Base-by-base conservation (phyloP, 495 filamentous ascomycete genomes). In the Trichoderma erinaceum region DNA sequence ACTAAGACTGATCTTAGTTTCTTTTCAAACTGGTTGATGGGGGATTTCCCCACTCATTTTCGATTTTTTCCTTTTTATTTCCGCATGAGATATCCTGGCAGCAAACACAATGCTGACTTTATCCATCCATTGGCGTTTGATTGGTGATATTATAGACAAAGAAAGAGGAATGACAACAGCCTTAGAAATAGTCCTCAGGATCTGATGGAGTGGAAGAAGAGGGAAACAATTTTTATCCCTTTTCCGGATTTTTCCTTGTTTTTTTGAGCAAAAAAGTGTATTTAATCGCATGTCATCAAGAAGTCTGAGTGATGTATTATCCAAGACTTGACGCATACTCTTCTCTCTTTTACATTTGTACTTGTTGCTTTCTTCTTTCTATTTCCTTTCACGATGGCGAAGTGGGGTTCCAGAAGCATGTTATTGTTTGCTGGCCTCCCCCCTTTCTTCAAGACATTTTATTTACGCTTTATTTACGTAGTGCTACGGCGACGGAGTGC, bases 31-130 rank as follows among this genome's bases (percentile, higher is more conserved):
- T 21, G 8, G 23, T 29, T 61, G 44, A 48, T 48, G 13, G 44
- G 15, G 4, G 15, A 18, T 61, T 32, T 15, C 10, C 27, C 10
- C 8, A 56, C 21, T 11, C 21, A 56, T 32, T 61, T 61, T 11
- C 56, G 12, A 13, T 1, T 29, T 29, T 1, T 29, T 29, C 6
- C 6, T 29, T 15, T 35, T 61, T 12, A 25, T 32, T 61, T 61
- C 11, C 25, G 56, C 56, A 61, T 61, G 56, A 61, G 56, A 61
- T 61, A 61, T 61, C 56, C 56, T 11, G 56, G 11, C 56, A 61
- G 56, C 56, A 18, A 52, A 52, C 21, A 38, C 35, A 38, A 27
- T 16, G 56, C 27, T 61, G 56, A 10, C 56, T 25, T 21, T 61
- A 61, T 61, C 27, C 56, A 61, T 61, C 56, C 32, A 61, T 29